Evolutionary conservation across 2,329 filamentous ascomycete genomes (phyloP).

Genomic region (Paraphoma chrysanthemicola): DNA sequence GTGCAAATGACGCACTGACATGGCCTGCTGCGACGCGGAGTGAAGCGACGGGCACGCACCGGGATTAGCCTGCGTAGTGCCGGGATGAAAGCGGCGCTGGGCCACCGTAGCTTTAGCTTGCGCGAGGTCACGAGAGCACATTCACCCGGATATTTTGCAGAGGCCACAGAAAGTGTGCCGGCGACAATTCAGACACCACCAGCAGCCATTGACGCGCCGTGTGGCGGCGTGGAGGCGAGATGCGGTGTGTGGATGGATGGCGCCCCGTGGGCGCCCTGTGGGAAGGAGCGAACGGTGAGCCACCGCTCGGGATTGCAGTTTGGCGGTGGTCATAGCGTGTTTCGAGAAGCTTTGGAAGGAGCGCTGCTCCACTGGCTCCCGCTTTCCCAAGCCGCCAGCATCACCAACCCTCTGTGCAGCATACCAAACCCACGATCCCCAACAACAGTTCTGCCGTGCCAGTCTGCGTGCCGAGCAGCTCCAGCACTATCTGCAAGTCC

Average conservation of each 20-base stretch:
- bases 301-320: background rate
- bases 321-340: background rate
- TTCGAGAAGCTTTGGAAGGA: background rate
- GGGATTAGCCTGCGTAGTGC: background rate
- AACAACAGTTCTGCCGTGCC: too few relatives aligned
- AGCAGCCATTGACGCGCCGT: too few relatives aligned
- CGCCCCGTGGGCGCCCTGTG: background rate
- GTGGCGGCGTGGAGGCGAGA: too few relatives aligned
- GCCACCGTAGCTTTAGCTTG: background rate
- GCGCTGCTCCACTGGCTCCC: background rate
- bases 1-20: constrained; percentile 2
- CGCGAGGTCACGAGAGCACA: background rate
- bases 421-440: background rate
- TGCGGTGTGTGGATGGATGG: too few relatives aligned
- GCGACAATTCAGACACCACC: too few relatives aligned
- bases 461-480: background rate
- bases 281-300: background rate
- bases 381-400: background rate
- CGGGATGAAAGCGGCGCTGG: background rate
- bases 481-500: background rate
- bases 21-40: background rate
- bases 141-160: background rate
- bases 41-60: constrained; percentile 4
- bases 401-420: background rate
- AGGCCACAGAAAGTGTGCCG: too few relatives aligned